A percentile compares a stretch with the other conserved stretches of the same genome.
Evolutionary conservation across 1,284 basidiomycete species (phyloP).

Genomic region (Puccinia hordei): DNA sequence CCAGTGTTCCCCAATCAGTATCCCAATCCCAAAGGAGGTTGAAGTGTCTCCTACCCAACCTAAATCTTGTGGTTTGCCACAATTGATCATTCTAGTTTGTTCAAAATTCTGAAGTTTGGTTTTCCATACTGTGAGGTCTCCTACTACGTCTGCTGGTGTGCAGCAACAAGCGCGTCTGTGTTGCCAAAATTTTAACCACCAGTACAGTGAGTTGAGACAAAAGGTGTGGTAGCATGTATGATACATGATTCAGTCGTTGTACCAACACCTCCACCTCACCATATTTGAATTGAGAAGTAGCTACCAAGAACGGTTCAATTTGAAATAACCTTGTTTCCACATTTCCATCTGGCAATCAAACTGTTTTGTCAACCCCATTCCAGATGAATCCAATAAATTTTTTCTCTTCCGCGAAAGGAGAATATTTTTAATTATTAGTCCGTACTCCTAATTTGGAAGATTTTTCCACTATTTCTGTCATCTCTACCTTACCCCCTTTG

Average conservation of each 20-base stretch:
- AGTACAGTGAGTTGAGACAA: not conserved
- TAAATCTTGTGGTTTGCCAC: not conserved
- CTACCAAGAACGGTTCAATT: not conserved
- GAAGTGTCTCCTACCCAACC: conserved; percentile 17
- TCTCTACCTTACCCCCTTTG: not conserved
- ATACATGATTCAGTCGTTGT: not conserved
- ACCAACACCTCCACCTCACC: not conserved
- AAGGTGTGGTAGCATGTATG: not conserved
- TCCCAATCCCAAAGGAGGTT: conserved; percentile 3
- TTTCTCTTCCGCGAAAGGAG: not conserved
- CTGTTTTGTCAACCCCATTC: conserved; percentile 14
- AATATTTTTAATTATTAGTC: not conserved
- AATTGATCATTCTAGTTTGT: not conserved
- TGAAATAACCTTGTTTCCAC: not conserved
- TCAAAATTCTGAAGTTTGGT: not conserved
- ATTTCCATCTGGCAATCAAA: not conserved
- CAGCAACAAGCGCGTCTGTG: not conserved
- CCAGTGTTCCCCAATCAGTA: not conserved
- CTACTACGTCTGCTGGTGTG: not conserved
- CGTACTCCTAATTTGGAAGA: not conserved
- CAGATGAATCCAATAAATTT: conserved; percentile 32
- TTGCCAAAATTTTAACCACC: not conserved
- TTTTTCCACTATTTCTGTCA: not conserved
- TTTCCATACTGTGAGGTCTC: not conserved
- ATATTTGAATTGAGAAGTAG: not conserved